Conservation (phyloP, 2,329 filamentous ascomycete species). For the Xylariaceae sp. region DNA sequence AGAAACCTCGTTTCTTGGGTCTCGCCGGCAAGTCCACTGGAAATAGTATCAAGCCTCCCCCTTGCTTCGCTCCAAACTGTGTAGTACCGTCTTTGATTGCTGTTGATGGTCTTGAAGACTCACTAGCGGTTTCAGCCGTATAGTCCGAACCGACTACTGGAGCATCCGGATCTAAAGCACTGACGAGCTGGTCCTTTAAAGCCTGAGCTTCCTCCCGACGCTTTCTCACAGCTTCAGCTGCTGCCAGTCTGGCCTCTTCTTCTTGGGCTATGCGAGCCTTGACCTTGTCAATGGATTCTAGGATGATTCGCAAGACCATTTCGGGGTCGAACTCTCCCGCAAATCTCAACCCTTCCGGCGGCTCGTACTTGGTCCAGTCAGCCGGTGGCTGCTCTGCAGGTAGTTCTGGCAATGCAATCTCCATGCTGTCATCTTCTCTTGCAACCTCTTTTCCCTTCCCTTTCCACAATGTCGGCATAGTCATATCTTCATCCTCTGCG, state of each 20-base stretch:
- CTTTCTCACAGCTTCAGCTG: conserved; percentile 20
- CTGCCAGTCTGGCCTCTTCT: conserved; percentile 25
- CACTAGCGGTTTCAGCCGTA: not conserved
- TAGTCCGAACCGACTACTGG: conserved; percentile 8
- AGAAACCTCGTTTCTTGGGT: conserved; percentile 32
- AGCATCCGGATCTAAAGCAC: too few relatives aligned
- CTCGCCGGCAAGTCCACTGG: conserved; percentile 19
- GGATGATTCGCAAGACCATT: conserved; percentile 39
- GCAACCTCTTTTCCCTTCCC: conserved; percentile 24
- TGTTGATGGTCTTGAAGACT: not conserved
- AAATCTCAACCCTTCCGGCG: conserved; percentile 40
- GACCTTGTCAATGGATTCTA: conserved; percentile 44
- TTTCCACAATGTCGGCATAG: conserved; percentile 3
- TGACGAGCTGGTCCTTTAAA: too few relatives aligned
- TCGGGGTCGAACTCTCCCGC: conserved; percentile 37
- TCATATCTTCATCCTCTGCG: conserved; percentile 5
- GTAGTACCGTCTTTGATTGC: not conserved
- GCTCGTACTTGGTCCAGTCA: conserved; percentile 46
- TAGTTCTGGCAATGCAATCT: not conserved
- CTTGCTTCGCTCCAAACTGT: not conserved
- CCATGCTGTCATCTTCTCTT: not conserved
- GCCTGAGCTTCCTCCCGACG: conserved; percentile 27
- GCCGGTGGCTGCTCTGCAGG: conserved; percentile 25
- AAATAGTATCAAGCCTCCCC: not conserved
- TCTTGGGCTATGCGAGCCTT: conserved; percentile 34